Evolutionary conservation across 495 filamentous ascomycete species (phyloP), one percentile per base, ranked within the genome.

Genomic region (Physcia stellaris): DNA sequence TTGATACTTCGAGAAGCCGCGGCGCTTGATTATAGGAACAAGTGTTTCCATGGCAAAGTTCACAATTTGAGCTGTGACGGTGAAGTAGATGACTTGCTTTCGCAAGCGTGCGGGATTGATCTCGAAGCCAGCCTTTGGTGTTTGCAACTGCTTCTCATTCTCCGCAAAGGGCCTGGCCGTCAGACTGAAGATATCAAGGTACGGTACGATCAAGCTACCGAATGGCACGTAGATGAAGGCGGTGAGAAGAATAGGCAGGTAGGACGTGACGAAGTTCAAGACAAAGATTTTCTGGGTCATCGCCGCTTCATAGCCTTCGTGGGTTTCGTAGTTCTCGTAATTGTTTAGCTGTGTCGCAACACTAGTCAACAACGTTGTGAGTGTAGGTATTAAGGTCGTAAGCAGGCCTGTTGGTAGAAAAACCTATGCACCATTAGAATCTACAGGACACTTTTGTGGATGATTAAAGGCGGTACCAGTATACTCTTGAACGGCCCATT

Each of bases 181-280:
- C 26, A 86, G 50, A 40, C 71, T 73, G 62, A 95, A 92, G 36
- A 96, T 57, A 50, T 95, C 83, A 10, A 98, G 71, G 45, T 95
- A 81, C 0, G 90, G 90, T 1, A 94, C 83, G 38, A 98, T 77
- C 24, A 82, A 47, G 47, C 73, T 78, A 6, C 83, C 90, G 56
- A 95, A 98, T 0, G 90, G 92, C 18, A 98, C 83, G 48, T 98
- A 98, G 39, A 98, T 79, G 54, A 98, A 98, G 6, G 90, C 86
- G 0, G 90, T 96, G 11, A 98, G 64, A 57, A 93, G 80, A 22
- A 98, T 75, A 0, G 85, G 81, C 3, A 94, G 73, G 52, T 96
- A 98, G 0, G 90, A 95, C 10, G 86, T 94, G 52, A 98, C 90
- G 52, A 96, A 94, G 62, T 98, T 96, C 46, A 98, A 70, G 17